phyloP scores from a whole-genome alignment of 139 green algal genomes.

The Micromonas commoda region DNA sequence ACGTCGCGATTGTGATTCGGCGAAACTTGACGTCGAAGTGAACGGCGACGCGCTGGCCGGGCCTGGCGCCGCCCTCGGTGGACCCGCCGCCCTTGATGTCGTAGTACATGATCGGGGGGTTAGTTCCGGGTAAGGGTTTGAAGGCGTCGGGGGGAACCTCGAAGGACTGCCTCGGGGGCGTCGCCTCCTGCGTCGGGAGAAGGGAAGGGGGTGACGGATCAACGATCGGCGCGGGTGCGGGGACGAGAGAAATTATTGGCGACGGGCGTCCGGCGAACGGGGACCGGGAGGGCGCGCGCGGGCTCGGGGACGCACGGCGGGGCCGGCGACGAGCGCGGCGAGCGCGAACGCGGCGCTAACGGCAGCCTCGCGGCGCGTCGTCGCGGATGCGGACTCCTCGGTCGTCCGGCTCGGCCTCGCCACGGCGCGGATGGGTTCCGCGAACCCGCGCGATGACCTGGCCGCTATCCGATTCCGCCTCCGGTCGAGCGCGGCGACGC shows the following conservation, averaged over 20 bases:
- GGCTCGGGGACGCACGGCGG: not conserved
- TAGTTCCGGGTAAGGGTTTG: conserved; percentile 11
- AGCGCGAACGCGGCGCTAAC: not conserved
- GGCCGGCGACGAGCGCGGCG: not conserved
- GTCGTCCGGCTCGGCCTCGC: too few species aligned
- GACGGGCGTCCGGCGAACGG: not conserved
- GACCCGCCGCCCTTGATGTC: conserved; percentile 57
- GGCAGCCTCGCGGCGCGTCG: not conserved
- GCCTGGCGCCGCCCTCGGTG: conserved; percentile 29
- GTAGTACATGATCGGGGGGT: conserved; percentile 45
- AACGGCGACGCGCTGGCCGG: conserved; percentile 60
- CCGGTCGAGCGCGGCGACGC: too few species aligned
- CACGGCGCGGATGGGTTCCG: too few species aligned
- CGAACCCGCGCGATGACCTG: too few species aligned
- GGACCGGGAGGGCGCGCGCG: too few species aligned
- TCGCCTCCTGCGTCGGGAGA: not conserved
- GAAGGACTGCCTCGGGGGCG: not conserved
- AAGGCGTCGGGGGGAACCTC: conserved; percentile 9
- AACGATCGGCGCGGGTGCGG: too few species aligned
- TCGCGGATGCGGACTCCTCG: too few species aligned
- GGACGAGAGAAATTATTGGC: not conserved
- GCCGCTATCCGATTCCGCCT: too few species aligned
- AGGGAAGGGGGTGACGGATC: not conserved
- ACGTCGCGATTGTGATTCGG: conserved; percentile 26
- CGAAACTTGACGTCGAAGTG: conserved; percentile 70